These are phyloP conservation scores for Sarocladiaceae sp. DNA, from an alignment of 2,329 filamentous ascomycete species.

Conservation along the genomic window DNA sequence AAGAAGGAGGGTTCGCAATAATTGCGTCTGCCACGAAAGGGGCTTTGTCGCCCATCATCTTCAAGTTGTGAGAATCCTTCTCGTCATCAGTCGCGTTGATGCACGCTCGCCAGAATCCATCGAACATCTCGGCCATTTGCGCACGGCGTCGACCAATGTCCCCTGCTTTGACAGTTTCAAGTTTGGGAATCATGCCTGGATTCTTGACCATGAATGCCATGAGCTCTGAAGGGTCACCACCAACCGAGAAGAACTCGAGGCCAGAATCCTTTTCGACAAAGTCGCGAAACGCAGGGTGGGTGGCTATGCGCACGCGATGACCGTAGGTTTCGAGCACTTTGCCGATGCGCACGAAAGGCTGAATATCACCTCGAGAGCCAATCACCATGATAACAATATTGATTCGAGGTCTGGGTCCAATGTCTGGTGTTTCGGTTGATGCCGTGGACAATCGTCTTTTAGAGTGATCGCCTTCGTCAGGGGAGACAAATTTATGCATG, in stretches of 20 bases:
- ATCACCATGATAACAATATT: conserved; percentile 86
- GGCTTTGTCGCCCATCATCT: conserved; percentile 58
- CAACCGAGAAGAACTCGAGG: conserved; percentile 76
- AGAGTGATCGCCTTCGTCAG: conserved; percentile 14
- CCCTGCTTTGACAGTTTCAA: conserved; percentile 68
- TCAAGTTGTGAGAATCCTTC: conserved; percentile 53
- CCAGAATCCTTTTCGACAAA: conserved; percentile 70
- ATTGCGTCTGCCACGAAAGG: conserved; percentile 74
- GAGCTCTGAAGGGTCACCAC: conserved; percentile 73
- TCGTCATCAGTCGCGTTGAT: conserved; percentile 66
- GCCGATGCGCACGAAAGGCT: conserved; percentile 74
- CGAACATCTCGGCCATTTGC: conserved; percentile 77
- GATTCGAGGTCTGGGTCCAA: conserved; percentile 43
- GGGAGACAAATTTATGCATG: conserved; percentile 32
- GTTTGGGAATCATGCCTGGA: conserved; percentile 68
- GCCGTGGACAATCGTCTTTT: conserved; percentile 13
- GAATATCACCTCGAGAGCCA: conserved; percentile 73
- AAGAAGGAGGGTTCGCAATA: conserved; percentile 77
- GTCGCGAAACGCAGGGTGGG: conserved; percentile 71
- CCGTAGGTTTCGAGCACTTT: conserved; percentile 68
- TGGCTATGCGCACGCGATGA: conserved; percentile 73
- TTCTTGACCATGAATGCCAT: conserved; percentile 92
- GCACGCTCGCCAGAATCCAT: conserved; percentile 77
- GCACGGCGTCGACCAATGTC: conserved; percentile 65
- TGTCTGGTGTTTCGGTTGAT: conserved; percentile 25